Base-by-base conservation (phyloP, 208 protist genomes). In the Plasmodiophora brassicae region DNA sequence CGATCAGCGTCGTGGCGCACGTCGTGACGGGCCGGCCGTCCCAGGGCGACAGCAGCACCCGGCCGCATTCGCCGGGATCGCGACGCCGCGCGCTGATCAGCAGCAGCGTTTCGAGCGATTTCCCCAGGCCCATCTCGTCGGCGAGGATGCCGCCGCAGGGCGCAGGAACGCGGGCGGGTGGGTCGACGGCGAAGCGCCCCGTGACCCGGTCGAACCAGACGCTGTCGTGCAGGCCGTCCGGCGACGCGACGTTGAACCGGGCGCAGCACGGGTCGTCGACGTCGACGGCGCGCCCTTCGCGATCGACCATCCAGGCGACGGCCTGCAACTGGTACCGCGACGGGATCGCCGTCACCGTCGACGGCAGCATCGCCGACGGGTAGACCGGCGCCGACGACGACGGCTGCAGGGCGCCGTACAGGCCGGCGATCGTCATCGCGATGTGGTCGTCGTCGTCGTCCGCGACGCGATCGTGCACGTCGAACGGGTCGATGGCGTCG, bases 61-160 rank as follows among this genome's bases (percentile, higher is more conserved):
- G n/a, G n/a, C n/a, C 65, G 65, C 65, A 78, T 78, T 78, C 65
- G 14, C 32, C 20, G 10, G 5, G 14, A 8, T 5, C 14, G 65
- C 65, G 65, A 32, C 65, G 65, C 10, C 41, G 32, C 32, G 65
- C 65, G 14, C 32, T 36, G 50, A 86, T 57, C 5, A 86, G 14
- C 45, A 65, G 20, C 28, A 86, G n/a, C 28, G 28, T 44, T 65
- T 86, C 84, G 5, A 86, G 25, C 14, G 84, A 44, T 86, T 86
- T 86, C 1, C 84, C 84, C 14, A 86, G 28, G 20, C 84, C 84
- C 84, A 86, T 86, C 50, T 86, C 28, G 50, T 86, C 84, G 50
- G 84, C 84, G 1, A 86, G 50, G n/a, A 86, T 86, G 84, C 84
- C 84, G n/a, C 84, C 84, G 65, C 65, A 38, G 14, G 65, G 65